Conservation (phyloP, 495 filamentous ascomycete species). For the Xylaria longipes region DNA sequence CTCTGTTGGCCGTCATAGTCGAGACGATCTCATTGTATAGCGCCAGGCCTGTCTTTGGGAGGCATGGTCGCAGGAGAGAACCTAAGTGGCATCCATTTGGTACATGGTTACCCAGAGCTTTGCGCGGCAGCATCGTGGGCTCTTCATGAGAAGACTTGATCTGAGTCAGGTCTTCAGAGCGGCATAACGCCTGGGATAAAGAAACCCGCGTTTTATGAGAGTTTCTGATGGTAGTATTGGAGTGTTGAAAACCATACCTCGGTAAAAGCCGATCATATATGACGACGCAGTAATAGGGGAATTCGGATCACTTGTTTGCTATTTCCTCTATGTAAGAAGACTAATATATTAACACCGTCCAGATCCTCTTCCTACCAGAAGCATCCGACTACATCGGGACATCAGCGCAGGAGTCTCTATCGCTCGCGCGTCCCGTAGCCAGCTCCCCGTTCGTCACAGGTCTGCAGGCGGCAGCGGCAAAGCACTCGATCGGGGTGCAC, state of each 20-base stretch:
- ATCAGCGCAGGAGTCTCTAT: conserved; percentile 67
- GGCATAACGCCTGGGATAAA: not conserved
- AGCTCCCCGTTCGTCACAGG: conserved; percentile 71
- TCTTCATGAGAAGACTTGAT: not conserved
- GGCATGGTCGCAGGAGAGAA: too few species aligned
- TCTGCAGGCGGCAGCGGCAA: conserved; percentile 68
- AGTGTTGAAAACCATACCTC: not conserved
- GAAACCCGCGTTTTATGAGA: not conserved
- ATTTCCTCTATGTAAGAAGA: not conserved
- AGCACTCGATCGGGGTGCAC: conserved; percentile 71
- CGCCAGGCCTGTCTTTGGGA: too few species aligned
- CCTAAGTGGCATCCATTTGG: too few species aligned
- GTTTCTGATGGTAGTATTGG: not conserved
- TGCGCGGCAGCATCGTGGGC: not conserved
- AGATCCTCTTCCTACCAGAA: conserved; percentile 92
- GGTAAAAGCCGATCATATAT: not conserved
- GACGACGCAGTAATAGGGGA: too few species aligned
- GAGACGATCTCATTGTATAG: too few species aligned
- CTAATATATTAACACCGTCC: not conserved
- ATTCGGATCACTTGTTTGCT: not conserved
- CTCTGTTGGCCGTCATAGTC: not conserved
- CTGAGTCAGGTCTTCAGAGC: too few species aligned
- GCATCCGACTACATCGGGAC: conserved; percentile 86
- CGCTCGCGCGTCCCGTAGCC: conserved; percentile 64
- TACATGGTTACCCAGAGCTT: too few species aligned